Conservation (phyloP, 306 rosid genomes). For the Malus fusca region DNA sequence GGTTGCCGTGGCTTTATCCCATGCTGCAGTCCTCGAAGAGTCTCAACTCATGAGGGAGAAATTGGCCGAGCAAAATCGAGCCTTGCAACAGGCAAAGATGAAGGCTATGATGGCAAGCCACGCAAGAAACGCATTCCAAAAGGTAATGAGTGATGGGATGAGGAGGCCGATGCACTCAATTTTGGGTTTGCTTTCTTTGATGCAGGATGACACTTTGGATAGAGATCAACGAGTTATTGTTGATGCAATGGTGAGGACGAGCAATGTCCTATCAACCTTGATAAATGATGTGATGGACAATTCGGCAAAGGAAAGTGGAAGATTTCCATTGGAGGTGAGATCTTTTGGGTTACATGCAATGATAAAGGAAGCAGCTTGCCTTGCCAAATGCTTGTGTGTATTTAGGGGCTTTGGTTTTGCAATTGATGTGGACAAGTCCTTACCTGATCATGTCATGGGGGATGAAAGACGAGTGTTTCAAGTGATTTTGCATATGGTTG, state of each 20-base stretch:
- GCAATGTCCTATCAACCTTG: constrained; percentile 83
- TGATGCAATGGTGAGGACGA: constrained; percentile 79
- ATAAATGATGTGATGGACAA: constrained; percentile 88
- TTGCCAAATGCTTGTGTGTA: constrained; percentile 81
- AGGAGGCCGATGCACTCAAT: constrained; percentile 99
- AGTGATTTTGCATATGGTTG: constrained; percentile 96
- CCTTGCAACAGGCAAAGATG: constrained; percentile 73
- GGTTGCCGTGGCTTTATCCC: constrained; percentile 98
- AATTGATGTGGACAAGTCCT: constrained; percentile 70
- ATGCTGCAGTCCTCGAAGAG: constrained; percentile 98
- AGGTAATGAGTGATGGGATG: constrained; percentile 98
- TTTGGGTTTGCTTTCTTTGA: constrained; percentile 81
- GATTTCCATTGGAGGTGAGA: constrained; percentile 67
- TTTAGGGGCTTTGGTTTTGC: constrained; percentile 62
- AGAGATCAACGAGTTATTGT: constrained; percentile 70
- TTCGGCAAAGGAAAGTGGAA: constrained; percentile 68
- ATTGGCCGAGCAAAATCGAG: constrained; percentile 94
- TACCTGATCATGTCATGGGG: constrained; percentile 82
- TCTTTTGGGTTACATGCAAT: constrained; percentile 69
- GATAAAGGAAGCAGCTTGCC: constrained; percentile 95
- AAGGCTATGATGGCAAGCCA: constrained; percentile 99
- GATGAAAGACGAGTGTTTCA: constrained; percentile 96
- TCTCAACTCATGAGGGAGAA: constrained; percentile 96
- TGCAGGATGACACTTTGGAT: constrained; percentile 63
- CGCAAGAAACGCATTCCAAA: constrained; percentile 83